Evolutionary conservation across 345 rosid species (phyloP).

Genomic region (Stellera chamaejasme): DNA sequence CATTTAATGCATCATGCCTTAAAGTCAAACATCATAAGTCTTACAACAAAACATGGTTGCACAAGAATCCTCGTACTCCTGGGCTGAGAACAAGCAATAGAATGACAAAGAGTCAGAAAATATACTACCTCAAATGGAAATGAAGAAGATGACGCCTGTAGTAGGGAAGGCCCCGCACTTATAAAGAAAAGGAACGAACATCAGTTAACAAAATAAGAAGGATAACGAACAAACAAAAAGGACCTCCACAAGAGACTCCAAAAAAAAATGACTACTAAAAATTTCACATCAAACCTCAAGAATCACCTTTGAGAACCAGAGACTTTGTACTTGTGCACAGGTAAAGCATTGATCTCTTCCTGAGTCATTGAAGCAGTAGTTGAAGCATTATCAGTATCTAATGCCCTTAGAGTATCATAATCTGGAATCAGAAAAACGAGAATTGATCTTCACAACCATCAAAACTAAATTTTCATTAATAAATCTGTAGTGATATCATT

Average conservation of each 20-base stretch:
- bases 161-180: constrained; percentile 31
- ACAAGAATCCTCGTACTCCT: too few relatives aligned
- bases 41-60: too few relatives aligned
- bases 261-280: not conserved
- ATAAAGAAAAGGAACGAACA: not conserved
- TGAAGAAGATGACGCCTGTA: constrained; percentile 36
- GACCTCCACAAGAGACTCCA: not conserved
- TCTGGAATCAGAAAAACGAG: constrained; percentile 25
- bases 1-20: too few relatives aligned
- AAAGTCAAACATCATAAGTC: too few relatives aligned
- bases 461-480: too few relatives aligned
- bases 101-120: too few relatives aligned
- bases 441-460: not conserved
- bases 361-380: constrained; percentile 54
- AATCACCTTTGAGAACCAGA: constrained; percentile 37
- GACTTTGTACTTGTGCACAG: constrained; percentile 55
- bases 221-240: not conserved
- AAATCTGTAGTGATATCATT: too few relatives aligned
- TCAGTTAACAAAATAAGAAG: not conserved
- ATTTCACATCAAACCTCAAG: not conserved
- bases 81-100: too few relatives aligned
- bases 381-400: constrained; percentile 47
- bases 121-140: constrained; percentile 36
- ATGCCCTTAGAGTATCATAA: constrained; percentile 62
- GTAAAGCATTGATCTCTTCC: constrained; percentile 70